Base-by-base conservation (phyloP, 169 alveolate species). In the Cryptosporidium meleagridis region DNA sequence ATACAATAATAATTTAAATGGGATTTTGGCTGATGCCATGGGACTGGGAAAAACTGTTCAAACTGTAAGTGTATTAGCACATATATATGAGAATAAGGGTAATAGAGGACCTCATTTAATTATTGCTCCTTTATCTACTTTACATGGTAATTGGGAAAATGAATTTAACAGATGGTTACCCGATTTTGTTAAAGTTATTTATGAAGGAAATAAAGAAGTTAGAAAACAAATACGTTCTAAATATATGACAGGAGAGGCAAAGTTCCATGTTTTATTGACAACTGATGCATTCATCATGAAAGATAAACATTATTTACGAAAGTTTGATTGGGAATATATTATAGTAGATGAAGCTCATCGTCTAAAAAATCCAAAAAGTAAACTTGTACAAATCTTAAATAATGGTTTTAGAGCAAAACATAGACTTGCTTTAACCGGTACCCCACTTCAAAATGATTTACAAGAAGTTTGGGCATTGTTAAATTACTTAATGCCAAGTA, bases 131-230 rank as follows among this genome's bases (percentile, higher is more conserved):
- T 93, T 98, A 35, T 95, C 99, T 14, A 96, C 99, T 18, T 72
- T 97, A 14, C 98, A 97, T 80, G 95, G 98, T 45, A 97, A 96
- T 87, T 98, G 99, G 99, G 93, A 91, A 26, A 87, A 93, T 45
- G 99, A 97, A 86, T 96, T 98, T 87, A 96, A 97, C 48, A 92
- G 95, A 58, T 98, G 99, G 99, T 97, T 97, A 53, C 99, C 99
- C 10, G 94, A 95, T 33, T 93, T 97, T 44, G 95, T 95, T 75
- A 91, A 94, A 18, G 94, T 97, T 23, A 94, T 96, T 23, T 98
- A 94, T 91, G 95, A 94, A 86, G 97, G 96, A 16, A 80, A 80
- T 65, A 80, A 80, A 48, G 89, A 80, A 41, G 26, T 29, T 8
- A 80, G 89, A 37, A 80, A 80, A 65, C 89, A 80, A 53, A 59